A percentile compares a stretch with the other conserved stretches of the same genome.
These are phyloP conservation scores for Apiotrichum veenhuisii DNA, from an alignment of 1,284 basidiomycete species.

Conservation along the genomic window DNA sequence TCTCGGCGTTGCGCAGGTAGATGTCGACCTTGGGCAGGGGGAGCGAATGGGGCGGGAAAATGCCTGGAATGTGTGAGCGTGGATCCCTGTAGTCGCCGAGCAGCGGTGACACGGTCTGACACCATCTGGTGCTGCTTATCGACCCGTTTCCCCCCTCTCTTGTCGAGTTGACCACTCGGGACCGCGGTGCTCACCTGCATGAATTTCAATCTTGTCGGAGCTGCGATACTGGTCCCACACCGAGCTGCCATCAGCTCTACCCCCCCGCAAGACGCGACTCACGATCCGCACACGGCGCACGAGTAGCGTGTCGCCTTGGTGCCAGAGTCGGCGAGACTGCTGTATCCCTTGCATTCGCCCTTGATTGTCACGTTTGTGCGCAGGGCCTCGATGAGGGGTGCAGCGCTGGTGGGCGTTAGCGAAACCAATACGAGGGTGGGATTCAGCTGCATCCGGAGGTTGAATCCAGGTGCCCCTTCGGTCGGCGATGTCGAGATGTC, in stretches of 20 bases:
- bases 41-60: background rate
- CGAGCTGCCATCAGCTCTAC: background rate
- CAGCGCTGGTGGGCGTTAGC: too few relatives aligned
- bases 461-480: too few relatives aligned
- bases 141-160: too few relatives aligned
- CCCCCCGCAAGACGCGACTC: background rate
- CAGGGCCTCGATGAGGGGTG: background rate
- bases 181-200: background rate
- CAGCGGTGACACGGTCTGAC: too few relatives aligned
- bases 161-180: too few relatives aligned
- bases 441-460: too few relatives aligned
- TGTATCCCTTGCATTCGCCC: background rate
- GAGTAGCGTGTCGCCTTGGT: background rate
- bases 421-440: too few relatives aligned
- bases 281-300: background rate
- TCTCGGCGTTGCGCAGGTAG: background rate
- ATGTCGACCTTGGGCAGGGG: background rate
- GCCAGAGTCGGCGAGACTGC: background rate
- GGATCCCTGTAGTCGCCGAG: background rate
- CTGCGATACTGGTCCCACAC: background rate
- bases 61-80: background rate
- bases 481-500: too few relatives aligned
- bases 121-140: too few relatives aligned
- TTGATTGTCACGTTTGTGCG: background rate
- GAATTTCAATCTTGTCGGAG: background rate